Evolutionary conservation across 2,329 filamentous ascomycete genomes (phyloP), one percentile per base, ranked within the genome.

Genomic region (Alternaria brassicicola): DNA sequence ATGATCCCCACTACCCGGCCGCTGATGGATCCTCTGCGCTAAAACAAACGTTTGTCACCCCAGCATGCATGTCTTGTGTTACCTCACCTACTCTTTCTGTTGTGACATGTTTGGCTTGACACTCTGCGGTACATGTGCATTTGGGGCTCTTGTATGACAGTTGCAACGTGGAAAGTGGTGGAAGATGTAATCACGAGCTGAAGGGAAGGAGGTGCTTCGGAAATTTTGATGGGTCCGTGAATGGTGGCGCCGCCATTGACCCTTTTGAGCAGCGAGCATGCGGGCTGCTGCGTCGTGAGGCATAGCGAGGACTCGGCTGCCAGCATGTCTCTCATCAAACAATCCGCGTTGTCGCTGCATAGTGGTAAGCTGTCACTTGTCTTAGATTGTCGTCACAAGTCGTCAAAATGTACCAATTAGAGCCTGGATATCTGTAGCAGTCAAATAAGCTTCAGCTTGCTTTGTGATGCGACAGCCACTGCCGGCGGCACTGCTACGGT

Each of bases 11-110:
- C 64, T 62, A 65, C 49, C 62, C 55, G 59, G 54, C 52, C 45
- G 68, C 62, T 55, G 64, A 68, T 68, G 63, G 52, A 42, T 28
- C 55, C 52, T 47, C 8, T 25, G 55, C 65, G 66, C 71, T 70
- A 74, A 70, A 66, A 71, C 66, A 68, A 73, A 74, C 71, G 71
- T 71, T 68, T 74, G 72, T 69, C 67, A 72, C 69, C 60, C 66
- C 64, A 63, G 60, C 59, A 59, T 65, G 58, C 62, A 65, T 67
- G 67, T 67, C 70, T 67, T 54, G 68, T 70, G 62, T 55, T 56
- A 71, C 61, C 64, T 61, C 60, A 31, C 57, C 56, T 55, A 62
- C 61, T 55, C 50, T 50, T 45, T 55, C 43, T 52, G 56, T 57
- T 26, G 62, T 52, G 50, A 56, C 57, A 48, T 48, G 52, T 54